Evolutionary conservation across 768 basidiomycete species (phyloP).

Genomic region (Mycena chlorophos): DNA sequence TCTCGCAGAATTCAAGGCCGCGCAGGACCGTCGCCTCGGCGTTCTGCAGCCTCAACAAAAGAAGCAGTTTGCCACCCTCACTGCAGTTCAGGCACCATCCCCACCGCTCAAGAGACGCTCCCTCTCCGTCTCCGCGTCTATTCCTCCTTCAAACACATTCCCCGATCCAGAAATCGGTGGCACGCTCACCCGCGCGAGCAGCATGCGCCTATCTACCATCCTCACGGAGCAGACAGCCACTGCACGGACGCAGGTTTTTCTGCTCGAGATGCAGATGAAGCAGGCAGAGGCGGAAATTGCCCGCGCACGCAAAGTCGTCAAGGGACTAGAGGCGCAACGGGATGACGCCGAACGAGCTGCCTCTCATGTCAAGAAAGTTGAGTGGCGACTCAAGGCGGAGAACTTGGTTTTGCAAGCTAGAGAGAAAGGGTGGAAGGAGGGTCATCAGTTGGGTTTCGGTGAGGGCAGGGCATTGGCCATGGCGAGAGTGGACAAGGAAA

Average conservation of each 20-base stretch:
- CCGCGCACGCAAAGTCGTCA: conserved; percentile 27
- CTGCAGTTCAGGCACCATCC: neutral
- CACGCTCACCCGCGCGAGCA: neutral
- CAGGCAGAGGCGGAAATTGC: neutral
- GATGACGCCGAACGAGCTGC: conserved; percentile 36
- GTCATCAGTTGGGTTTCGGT: conserved; percentile 48
- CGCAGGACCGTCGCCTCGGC: conserved; percentile 1
- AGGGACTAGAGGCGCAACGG: conserved; percentile 32
- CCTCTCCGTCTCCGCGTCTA: neutral
- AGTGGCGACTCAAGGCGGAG: conserved; percentile 59
- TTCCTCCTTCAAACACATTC: neutral
- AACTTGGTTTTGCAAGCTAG: conserved; percentile 49
- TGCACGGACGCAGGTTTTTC: conserved; percentile 9
- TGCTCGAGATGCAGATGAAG: conserved; percentile 14
- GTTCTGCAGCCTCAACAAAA: conserved; percentile 2
- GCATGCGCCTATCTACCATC: neutral
- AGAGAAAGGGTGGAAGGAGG: conserved; percentile 53
- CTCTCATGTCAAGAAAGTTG: conserved; percentile 44
- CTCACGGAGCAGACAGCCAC: conserved; percentile 4
- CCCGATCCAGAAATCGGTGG: neutral
- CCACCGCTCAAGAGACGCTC: neutral
- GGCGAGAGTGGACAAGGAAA: neutral
- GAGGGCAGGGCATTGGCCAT: conserved; percentile 41
- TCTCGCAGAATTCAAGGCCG: conserved; percentile 7
- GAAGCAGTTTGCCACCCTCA: neutral